Conservation (phyloP, 2,329 filamentous ascomycete species). For the Aspergillus unguis region DNA sequence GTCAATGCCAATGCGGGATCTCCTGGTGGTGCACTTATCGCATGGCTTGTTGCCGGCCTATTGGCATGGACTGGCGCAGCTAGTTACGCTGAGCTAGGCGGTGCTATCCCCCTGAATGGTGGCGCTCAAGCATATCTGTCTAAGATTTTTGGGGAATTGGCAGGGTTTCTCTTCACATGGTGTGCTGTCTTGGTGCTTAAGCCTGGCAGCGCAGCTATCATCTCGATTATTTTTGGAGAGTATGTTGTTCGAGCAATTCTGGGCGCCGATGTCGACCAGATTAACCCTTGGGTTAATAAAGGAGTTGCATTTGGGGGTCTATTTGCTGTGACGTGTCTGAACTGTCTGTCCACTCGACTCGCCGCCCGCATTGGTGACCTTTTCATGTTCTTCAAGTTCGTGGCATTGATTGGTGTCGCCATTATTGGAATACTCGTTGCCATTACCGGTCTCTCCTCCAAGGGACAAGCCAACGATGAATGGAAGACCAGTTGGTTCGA, state of each 20-base stretch:
- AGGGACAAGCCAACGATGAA: slow-evolving; percentile 70
- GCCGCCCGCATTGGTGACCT: slow-evolving; percentile 84
- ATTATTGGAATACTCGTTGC: slow-evolving; percentile 87
- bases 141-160: slow-evolving; percentile 93
- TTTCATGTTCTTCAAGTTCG: slow-evolving; percentile 96
- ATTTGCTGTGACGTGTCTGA: slow-evolving; percentile 73
- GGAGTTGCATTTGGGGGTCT: slow-evolving; percentile 75
- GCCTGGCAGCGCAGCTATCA: slow-evolving; percentile 88
- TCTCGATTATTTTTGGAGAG: slow-evolving; percentile 96
- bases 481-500: slow-evolving; percentile 95
- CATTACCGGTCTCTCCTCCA: slow-evolving; percentile 73
- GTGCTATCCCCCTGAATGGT: slow-evolving; percentile 92
- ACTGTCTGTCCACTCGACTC: slow-evolving; percentile 85
- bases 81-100: slow-evolving; percentile 92
- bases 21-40: slow-evolving; percentile 81
- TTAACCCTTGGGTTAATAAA: slow-evolving; percentile 88
- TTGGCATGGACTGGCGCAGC: slow-evolving; percentile 94
- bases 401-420: slow-evolving; percentile 81
- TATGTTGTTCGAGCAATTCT: slow-evolving; percentile 87
- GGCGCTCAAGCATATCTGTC: slow-evolving; percentile 90
- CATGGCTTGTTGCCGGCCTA: slow-evolving; percentile 87
- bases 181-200: slow-evolving; percentile 91
- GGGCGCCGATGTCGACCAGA: slow-evolving; percentile 76
- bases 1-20: slow-evolving; percentile 91
- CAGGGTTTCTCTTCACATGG: slow-evolving; percentile 95